phyloP scores from a whole-genome alignment of 108 stramenopile genomes.

The Chaetoceros tenuissimus region DNA sequence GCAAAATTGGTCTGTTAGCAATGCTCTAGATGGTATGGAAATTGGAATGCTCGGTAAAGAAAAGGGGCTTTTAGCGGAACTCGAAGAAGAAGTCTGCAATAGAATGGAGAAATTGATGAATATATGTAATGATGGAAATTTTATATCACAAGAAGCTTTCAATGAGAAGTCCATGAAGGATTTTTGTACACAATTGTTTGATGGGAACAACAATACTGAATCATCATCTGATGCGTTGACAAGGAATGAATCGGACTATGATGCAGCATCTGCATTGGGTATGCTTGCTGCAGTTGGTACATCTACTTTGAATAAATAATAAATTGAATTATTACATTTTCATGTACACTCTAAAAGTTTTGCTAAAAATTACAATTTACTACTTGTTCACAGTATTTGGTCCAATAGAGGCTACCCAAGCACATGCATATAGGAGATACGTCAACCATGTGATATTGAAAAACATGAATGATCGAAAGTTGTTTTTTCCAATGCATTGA shows the following conservation, averaged over 20 bases:
- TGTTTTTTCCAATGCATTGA: slow-evolving; percentile 74
- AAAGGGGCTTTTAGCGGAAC: not conserved
- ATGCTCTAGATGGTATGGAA: not conserved
- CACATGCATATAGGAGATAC: slow-evolving; percentile 52
- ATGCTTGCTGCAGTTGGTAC: not conserved
- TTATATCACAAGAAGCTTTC: not conserved
- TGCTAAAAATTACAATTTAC: not conserved
- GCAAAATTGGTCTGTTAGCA: not conserved
- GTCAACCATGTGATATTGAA: slow-evolving; percentile 78
- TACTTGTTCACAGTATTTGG: slow-evolving; percentile 11
- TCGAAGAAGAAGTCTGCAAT: not conserved
- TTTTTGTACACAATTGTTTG: not conserved
- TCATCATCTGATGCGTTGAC: not conserved
- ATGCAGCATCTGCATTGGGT: not conserved
- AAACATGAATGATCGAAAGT: slow-evolving; percentile 58
- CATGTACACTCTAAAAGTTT: too few species aligned
- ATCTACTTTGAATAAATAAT: too few species aligned
- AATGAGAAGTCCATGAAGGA: not conserved
- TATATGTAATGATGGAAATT: not conserved
- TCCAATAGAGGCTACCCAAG: slow-evolving; percentile 62
- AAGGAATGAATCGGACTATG: not conserved
- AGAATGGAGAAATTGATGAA: not conserved
- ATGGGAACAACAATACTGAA: not conserved
- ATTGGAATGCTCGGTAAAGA: not conserved
- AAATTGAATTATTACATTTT: too few species aligned